Evolutionary conservation across 116 monocot genomes (phyloP), one percentile per base, ranked within the genome.

Genomic region (Zostera marina): DNA sequence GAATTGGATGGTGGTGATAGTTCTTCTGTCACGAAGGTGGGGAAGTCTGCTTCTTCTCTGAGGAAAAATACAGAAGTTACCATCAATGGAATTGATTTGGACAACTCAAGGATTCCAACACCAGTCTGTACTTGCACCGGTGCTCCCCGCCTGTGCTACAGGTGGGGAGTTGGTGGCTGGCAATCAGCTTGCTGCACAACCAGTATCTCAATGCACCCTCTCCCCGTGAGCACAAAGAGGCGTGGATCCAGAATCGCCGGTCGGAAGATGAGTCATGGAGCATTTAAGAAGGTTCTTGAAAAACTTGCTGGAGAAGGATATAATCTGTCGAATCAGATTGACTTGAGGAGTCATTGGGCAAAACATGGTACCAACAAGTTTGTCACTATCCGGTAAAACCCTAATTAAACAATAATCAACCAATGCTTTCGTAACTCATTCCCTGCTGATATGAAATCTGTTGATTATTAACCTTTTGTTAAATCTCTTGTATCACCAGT

Each of bases 341-440:
- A 65, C 55, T 44, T 65, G 23, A 65, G n/a, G 65, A 13, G 3
- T 55, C 54, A 65, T 39, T 65, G 65, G 65, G 65, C 65, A 21
- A 65, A 65, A 21, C 65, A 65, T 65, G 65, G 65, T 7, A 65
- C 65, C 8, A 65, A 65, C 43, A 54, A 55, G 23, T 65, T 54
- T 22, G 55, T 65, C 20, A 56, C 55, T 12, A 65, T 65, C 55
- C 42, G 55, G 54, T 65, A 42, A 52, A 52, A 32, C 32, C 32
- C 0, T 32, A 1, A 32, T 32, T 1, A 5, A 32, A 32, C 5
- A 32, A 32, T 32, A 32, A 32, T 0, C 32, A 32, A 32, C 4
- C 32, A 32, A 0, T 32, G 4, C 32, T 32, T 32, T 32, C n/a
- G n/a, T n/a, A n/a, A n/a, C n/a, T n/a, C 32, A 32, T 32, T 32